Evolutionary conservation across 1,284 basidiomycete genomes (phyloP), one percentile per base, ranked within the genome.

Genomic region (Pseudozyma sp.): DNA sequence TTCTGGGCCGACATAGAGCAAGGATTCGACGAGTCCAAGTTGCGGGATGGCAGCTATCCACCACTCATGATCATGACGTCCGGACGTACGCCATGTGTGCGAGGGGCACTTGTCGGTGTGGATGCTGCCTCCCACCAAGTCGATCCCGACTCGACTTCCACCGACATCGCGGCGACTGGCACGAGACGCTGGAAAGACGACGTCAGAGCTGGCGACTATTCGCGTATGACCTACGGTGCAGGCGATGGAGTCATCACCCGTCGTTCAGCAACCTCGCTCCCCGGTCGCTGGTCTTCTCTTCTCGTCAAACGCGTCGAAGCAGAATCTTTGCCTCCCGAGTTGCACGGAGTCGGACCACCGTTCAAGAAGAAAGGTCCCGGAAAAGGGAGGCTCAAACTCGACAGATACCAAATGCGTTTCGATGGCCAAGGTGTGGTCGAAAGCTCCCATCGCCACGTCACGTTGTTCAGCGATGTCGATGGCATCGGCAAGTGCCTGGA

Each of bases 161-260:
- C 37, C 5, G 42, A 16, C 44, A 16, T 14, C 14, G 10, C 35
- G 35, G 8, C 54, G 17, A 14, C 34, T 31, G 30, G n/a, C 10
- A 10, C 40, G 1, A 42, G 46, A 16, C 50, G 44, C 1, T 78
- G 75, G 77, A 68, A 68, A 37, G 48, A 62, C 49, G 66, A 61
- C 33, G 71, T 76, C 7, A 34, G 69, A n/a, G 60, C 62, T 7
- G 65, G 68, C 39, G 66, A 74, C 56, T 75, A 75, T 50, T 66
- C 70, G 7, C 54, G 66, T 29, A 76, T 81, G 73, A 60, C 75
- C 1, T 78, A 75, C 52, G 74, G 34, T 8, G 57, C 64, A 0
- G 77, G 80, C 5, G 84, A 85, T 48, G 84, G 84, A 16, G 81
- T 85, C 53, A 84, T 85, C 30, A 71, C 81, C 1, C 69, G 77